Percentiles rank a stretch among this genome's conserved stretches.
These are phyloP conservation scores for Debaryomycetaceae sp. DNA, from an alignment of 1,139 yeast species.

Conservation along the genomic window DNA sequence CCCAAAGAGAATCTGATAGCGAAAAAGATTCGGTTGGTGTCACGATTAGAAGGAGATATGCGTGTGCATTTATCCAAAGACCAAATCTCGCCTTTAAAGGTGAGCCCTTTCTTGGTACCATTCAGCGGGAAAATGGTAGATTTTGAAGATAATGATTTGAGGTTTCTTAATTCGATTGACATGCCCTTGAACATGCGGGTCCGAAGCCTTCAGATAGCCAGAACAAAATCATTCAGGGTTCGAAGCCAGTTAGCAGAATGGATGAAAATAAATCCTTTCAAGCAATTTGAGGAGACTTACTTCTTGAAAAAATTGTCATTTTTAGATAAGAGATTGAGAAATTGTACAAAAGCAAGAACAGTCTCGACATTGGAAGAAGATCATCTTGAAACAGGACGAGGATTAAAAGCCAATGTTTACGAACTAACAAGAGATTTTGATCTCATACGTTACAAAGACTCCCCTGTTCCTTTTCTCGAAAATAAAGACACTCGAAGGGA, in stretches of 20 bases:
- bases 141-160: slow-evolving; percentile 33
- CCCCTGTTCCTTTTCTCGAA: slow-evolving; percentile 6
- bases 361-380: slow-evolving; percentile 13
- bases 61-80: not conserved
- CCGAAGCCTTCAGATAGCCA: slow-evolving; percentile 11
- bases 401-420: slow-evolving; percentile 13
- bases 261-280: slow-evolving; percentile 37
- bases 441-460: slow-evolving; percentile 6
- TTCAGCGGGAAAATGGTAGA: slow-evolving; percentile 33
- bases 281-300: slow-evolving; percentile 26
- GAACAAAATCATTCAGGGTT: slow-evolving; percentile 16
- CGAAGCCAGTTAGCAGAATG: slow-evolving; percentile 36
- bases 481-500: slow-evolving; percentile 6
- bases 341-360: slow-evolving; percentile 8
- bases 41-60: not conserved
- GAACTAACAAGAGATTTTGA: slow-evolving; percentile 16
- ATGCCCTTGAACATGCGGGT: slow-evolving; percentile 6
- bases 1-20: slow-evolving; percentile 2
- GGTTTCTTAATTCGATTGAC: slow-evolving; percentile 20
- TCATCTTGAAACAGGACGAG: slow-evolving; percentile 13
- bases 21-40: not conserved
- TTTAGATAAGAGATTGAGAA: slow-evolving; percentile 9
- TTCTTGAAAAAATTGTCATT: slow-evolving; percentile 15
- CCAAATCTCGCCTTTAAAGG: not conserved
- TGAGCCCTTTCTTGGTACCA: slow-evolving; percentile 11